A percentile compares a stretch with the other conserved stretches of the same genome.
Conservation (phyloP, 1,139 yeast genomes). For the Suzukiozyma palmioleophila region DNA sequence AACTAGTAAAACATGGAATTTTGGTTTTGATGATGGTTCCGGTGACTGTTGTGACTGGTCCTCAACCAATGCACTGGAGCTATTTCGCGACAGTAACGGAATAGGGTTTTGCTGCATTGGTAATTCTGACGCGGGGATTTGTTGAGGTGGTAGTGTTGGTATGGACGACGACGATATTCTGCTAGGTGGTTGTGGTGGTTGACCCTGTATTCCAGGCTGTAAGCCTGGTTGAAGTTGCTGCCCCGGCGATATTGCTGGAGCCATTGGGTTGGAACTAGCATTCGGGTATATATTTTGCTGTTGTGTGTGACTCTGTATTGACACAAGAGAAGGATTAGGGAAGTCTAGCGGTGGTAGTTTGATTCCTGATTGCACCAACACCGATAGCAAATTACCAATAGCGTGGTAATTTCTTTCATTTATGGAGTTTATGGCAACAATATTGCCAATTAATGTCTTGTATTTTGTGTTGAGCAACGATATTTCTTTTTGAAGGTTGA, state of each 20-base stretch:
- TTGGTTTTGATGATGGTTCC: constrained; percentile 23
- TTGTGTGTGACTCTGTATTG: constrained; percentile 7
- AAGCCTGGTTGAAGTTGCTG: not conserved
- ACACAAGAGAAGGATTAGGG: constrained; percentile 32
- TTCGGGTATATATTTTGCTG: constrained; percentile 6
- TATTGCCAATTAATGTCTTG: constrained; percentile 58
- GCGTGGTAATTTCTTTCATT: constrained; percentile 56
- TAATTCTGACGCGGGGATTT: not conserved
- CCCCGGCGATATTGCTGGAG: not conserved
- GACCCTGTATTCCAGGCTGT: not conserved
- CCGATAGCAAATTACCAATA: constrained; percentile 44
- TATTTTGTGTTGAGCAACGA: constrained; percentile 51
- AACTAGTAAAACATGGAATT: constrained; percentile 71
- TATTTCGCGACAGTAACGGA: not conserved
- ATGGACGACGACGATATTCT: not conserved
- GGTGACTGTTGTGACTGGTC: not conserved
- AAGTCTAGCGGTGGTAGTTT: constrained; percentile 62
- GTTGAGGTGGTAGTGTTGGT: not conserved
- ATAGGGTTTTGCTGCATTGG: not conserved
- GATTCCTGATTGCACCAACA: constrained; percentile 55
- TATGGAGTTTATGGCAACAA: constrained; percentile 50
- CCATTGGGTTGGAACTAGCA: constrained; percentile 7
- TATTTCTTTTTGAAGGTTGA: constrained; percentile 38
- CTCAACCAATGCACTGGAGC: too few species aligned
- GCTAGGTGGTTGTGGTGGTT: not conserved